These are phyloP conservation scores for Prunus davidiana DNA, from an alignment of 306 rosid species.

Conservation along the genomic window DNA sequence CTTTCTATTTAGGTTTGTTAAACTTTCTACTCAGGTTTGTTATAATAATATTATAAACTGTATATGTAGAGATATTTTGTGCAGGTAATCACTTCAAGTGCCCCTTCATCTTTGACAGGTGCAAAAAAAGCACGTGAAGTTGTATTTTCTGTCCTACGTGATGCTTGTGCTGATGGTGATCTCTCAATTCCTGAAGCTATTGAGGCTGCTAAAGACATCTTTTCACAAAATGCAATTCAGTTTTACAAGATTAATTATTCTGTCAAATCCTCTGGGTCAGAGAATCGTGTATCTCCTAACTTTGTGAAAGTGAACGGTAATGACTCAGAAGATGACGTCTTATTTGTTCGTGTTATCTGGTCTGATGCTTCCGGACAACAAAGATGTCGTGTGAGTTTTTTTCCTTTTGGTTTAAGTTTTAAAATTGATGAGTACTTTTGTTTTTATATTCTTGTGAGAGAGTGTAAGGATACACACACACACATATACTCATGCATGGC, in stretches of 20 bases:
- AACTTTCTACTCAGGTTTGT: neutral
- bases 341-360: constrained; percentile 79
- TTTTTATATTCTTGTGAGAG: neutral
- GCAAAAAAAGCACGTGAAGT: constrained; percentile 78
- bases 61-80: neutral
- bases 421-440: neutral
- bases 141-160: constrained; percentile 63
- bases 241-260: constrained; percentile 57
- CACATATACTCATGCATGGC: neutral
- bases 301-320: constrained; percentile 30
- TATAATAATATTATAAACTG: neutral
- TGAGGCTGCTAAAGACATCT: constrained; percentile 74
- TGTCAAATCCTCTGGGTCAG: constrained; percentile 21
- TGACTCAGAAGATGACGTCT: constrained; percentile 35
- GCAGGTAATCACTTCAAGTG: neutral
- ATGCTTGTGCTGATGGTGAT: constrained; percentile 77
- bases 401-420: neutral
- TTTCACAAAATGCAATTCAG: constrained; percentile 60
- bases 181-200: constrained; percentile 73
- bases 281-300: constrained; percentile 17
- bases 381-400: constrained; percentile 81
- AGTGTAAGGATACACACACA: too few species aligned
- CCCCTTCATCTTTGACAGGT: constrained; percentile 46
- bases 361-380: constrained; percentile 85
- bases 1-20: constrained; percentile 77